Evolutionary conservation across 805 yeast genomes (phyloP).

Genomic region (Pichia membranifaciens): DNA sequence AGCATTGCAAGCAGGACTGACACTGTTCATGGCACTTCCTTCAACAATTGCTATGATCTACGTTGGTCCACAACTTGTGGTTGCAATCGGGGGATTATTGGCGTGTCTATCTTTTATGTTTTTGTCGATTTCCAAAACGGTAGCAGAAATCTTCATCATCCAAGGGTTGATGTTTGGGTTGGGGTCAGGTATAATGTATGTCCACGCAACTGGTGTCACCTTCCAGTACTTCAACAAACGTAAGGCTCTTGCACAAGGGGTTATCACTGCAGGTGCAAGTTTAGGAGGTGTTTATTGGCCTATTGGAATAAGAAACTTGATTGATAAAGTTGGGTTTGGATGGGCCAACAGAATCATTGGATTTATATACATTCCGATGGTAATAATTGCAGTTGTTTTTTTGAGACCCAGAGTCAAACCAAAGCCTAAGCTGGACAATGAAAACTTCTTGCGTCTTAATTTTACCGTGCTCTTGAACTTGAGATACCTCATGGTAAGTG

Average conservation of each 20-base stretch:
- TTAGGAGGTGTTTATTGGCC: constrained; percentile 47
- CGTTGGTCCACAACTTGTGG: constrained; percentile 36
- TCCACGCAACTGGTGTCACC: constrained; percentile 52
- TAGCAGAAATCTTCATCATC: constrained; percentile 61
- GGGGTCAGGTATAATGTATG: constrained; percentile 34
- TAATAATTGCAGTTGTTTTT: constrained; percentile 15
- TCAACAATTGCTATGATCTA: constrained; percentile 38
- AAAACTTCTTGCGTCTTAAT: constrained; percentile 29
- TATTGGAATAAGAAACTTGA: constrained; percentile 40
- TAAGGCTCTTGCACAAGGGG: constrained; percentile 46
- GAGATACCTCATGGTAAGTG: constrained; percentile 33
- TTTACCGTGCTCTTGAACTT: constrained; percentile 37
- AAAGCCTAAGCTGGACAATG: constrained; percentile 9
- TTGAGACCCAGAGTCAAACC: constrained; percentile 25
- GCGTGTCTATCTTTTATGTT: constrained; percentile 44
- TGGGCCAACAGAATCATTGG: constrained; percentile 50
- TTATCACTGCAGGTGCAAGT: constrained; percentile 45
- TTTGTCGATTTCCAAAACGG: constrained; percentile 47
- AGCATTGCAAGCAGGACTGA: constrained; percentile 41
- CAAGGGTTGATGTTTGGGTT: constrained; percentile 60
- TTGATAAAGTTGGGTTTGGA: constrained; percentile 33
- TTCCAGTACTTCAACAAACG: constrained; percentile 57
- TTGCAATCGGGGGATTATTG: constrained; percentile 38
- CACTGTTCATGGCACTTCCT: constrained; percentile 44
- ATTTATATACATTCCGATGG: constrained; percentile 32